These are phyloP conservation scores for Epichloe uncinata DNA, from an alignment of 2,329 filamentous ascomycete genomes.

Conservation along the genomic window DNA sequence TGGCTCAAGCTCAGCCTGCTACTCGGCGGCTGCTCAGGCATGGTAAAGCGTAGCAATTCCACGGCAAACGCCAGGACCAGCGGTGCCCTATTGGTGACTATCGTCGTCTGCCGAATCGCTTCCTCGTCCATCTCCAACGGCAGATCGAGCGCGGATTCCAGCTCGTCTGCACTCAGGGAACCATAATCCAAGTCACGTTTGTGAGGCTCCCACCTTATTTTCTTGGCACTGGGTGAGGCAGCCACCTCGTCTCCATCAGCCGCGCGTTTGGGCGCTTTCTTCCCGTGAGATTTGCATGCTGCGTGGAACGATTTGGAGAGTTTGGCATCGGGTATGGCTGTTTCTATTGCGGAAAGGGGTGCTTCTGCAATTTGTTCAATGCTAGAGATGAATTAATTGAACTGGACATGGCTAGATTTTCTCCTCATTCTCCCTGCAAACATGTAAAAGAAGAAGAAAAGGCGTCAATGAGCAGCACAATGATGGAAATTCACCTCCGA, in stretches of 20 bases:
- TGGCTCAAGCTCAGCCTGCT: slow-evolving; percentile 73
- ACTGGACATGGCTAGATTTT: background rate
- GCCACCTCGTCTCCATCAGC: slow-evolving; percentile 9
- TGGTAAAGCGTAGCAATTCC: slow-evolving; percentile 61
- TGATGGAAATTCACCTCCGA: slow-evolving; percentile 32
- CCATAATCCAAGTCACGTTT: slow-evolving; percentile 24
- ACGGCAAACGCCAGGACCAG: slow-evolving; percentile 71
- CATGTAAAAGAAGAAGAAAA: no score
- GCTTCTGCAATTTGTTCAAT: slow-evolving; percentile 42
- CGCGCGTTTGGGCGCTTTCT: slow-evolving; percentile 22
- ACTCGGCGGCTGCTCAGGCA: slow-evolving; percentile 76
- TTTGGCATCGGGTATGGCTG: slow-evolving; percentile 34
- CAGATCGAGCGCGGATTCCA: slow-evolving; percentile 49
- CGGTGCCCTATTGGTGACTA: slow-evolving; percentile 71
- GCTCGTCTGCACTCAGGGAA: slow-evolving; percentile 37
- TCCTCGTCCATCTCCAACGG: slow-evolving; percentile 45
- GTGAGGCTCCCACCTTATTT: slow-evolving; percentile 19
- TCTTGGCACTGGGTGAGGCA: slow-evolving; percentile 15
- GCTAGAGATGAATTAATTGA: slow-evolving; percentile 17
- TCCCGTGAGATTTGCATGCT: slow-evolving; percentile 40
- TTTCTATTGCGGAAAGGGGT: slow-evolving; percentile 28
- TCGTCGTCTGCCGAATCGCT: slow-evolving; percentile 38
- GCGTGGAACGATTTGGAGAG: slow-evolving; percentile 36
- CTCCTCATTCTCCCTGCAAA: background rate
- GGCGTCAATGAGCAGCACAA: background rate